These are phyloP conservation scores for Calcarisporium arbuscula DNA, from an alignment of 2,329 filamentous ascomycete species.

Conservation along the genomic window DNA sequence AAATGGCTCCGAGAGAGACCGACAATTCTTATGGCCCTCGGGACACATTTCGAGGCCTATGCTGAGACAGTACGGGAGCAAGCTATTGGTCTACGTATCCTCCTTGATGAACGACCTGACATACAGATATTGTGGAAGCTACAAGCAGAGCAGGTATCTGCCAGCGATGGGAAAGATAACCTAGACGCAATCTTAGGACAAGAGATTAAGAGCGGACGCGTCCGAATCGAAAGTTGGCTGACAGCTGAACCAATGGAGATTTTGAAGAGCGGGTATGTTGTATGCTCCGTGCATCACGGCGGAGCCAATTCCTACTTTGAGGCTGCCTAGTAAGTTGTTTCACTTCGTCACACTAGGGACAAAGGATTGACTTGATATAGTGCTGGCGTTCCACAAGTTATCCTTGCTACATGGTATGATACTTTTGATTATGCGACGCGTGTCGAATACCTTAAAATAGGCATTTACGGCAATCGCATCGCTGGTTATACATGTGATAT, in stretches of 20 bases:
- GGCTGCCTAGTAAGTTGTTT: conserved; percentile 24
- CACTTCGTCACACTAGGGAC: neutral
- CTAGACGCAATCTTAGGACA: conserved; percentile 15
- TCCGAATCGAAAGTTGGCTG: conserved; percentile 35
- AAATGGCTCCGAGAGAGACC: conserved; percentile 34
- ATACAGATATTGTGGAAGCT: conserved; percentile 30
- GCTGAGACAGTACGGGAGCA: conserved; percentile 31
- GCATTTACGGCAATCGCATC: conserved; percentile 19
- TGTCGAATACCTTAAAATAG: conserved; percentile 36
- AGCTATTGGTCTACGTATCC: conserved; percentile 25
- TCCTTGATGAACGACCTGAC: conserved; percentile 20
- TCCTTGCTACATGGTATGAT: conserved; percentile 39
- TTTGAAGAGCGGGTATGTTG: conserved; percentile 29
- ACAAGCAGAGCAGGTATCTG: conserved; percentile 12
- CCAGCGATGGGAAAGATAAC: conserved; percentile 9
- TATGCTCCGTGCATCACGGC: conserved; percentile 38
- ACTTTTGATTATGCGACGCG: conserved; percentile 40
- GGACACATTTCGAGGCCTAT: conserved; percentile 28
- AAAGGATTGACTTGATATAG: conserved; percentile 17
- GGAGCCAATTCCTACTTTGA: conserved; percentile 39
- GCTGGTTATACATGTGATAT: too few species aligned
- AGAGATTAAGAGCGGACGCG: conserved; percentile 20
- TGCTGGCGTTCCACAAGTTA: conserved; percentile 37
- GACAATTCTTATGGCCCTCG: conserved; percentile 43
- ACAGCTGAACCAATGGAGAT: conserved; percentile 28